Evolutionary conservation across 106 monocot species (phyloP).

Genomic region (Cymbidium sinense): DNA sequence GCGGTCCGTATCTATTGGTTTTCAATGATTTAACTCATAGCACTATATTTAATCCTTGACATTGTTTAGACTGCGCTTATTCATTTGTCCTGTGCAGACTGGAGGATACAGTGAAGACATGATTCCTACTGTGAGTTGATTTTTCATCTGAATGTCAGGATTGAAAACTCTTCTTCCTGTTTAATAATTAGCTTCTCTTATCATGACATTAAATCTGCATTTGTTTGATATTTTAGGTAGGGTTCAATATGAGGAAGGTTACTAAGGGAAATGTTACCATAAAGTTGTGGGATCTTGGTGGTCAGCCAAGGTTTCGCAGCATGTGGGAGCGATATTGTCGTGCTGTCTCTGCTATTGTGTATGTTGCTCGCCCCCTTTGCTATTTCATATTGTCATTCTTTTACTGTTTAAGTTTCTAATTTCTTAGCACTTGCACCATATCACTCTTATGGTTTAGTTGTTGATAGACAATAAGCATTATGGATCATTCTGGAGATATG

Average conservation of each 20-base stretch:
- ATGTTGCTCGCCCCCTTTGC: conserved; percentile 20
- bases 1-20: conserved; percentile 47
- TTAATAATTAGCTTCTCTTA: background rate
- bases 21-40: background rate
- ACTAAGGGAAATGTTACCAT: conserved; percentile 94
- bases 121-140: conserved; percentile 91
- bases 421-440: background rate
- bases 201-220: background rate
- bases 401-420: background rate
- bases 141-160: background rate
- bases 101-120: conserved; percentile 97
- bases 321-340: conserved; percentile 99
- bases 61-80: background rate
- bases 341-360: conserved; percentile 97
- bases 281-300: conserved; percentile 99
- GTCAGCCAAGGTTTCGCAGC: conserved; percentile 92
- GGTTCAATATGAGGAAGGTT: conserved; percentile 98
- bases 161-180: background rate
- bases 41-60: background rate
- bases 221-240: conserved; percentile 42
- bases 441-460: background rate
- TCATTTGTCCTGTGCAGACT: conserved; percentile 45
- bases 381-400: background rate
- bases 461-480: background rate
- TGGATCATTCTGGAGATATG: background rate